Evolutionary conservation across 192 early-diverging fungal species (phyloP).

Genomic region (Geranomyces michiganensis): DNA sequence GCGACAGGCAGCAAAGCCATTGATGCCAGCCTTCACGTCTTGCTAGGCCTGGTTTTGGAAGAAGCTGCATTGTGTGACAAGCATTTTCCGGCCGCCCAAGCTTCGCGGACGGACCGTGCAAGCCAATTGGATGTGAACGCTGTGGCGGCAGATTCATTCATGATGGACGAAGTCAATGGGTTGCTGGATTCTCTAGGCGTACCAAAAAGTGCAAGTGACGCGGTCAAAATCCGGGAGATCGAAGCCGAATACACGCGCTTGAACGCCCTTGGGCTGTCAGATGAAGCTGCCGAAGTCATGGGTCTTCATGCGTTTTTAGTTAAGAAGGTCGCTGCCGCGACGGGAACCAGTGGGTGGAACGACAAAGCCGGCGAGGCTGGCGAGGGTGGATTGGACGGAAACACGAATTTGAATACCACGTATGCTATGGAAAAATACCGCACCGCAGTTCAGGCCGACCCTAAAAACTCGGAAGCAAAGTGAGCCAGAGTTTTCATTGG

Average conservation of each 20-base stretch:
- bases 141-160: conserved; percentile 44
- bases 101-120: background rate
- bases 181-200: conserved; percentile 49
- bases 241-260: conserved; percentile 55
- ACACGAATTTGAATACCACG: conserved; percentile 1
- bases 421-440: conserved; percentile 44
- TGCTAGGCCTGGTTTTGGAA: conserved; percentile 42
- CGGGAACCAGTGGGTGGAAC: conserved; percentile 21
- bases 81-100: conserved; percentile 33
- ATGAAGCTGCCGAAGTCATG: conserved; percentile 55
- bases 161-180: conserved; percentile 55
- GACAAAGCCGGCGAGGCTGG: background rate
- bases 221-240: conserved; percentile 48
- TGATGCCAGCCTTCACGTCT: conserved; percentile 40
- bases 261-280: conserved; percentile 32
- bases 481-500: background rate
- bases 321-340: conserved; percentile 30
- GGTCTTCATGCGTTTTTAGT: conserved; percentile 48
- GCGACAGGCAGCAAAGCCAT: background rate
- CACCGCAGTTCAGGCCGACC: conserved; percentile 14
- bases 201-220: conserved; percentile 39
- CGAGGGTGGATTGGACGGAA: background rate
- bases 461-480: background rate
- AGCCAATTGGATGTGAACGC: background rate
- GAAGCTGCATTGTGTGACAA: conserved; percentile 29